Evolutionary conservation across 2,329 filamentous ascomycete genomes (phyloP).

Genomic region (Thelonectria discophora): DNA sequence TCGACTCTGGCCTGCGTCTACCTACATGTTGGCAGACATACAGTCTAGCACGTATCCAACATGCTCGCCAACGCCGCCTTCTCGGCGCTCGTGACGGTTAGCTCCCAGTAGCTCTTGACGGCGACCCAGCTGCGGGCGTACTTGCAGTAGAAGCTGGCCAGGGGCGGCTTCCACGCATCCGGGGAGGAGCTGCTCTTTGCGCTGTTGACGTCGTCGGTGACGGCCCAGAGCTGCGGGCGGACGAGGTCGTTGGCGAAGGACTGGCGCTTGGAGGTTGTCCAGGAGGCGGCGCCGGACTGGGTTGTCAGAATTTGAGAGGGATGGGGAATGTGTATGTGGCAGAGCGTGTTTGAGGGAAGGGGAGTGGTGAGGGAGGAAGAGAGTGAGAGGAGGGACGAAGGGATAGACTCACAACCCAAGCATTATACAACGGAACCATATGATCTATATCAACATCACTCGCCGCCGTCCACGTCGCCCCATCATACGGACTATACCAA

Average conservation of each 20-base stretch:
- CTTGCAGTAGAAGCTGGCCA: conserved; percentile 76
- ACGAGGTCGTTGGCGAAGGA: conserved; percentile 80
- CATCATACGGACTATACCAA: conserved; percentile 80
- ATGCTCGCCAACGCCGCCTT: conserved; percentile 69
- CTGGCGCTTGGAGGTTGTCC: conserved; percentile 74
- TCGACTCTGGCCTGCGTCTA: too few relatives aligned
- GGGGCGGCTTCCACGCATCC: conserved; percentile 78
- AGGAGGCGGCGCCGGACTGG: conserved; percentile 74
- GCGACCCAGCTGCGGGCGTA: conserved; percentile 81
- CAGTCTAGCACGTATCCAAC: conserved; percentile 44
- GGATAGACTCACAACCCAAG: conserved; percentile 70
- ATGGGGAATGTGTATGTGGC: too few relatives aligned
- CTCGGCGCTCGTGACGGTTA: conserved; percentile 77
- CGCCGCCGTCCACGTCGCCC: conserved; percentile 72
- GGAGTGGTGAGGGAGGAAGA: conserved; percentile 24
- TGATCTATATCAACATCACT: conserved; percentile 84
- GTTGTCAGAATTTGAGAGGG: too few relatives aligned
- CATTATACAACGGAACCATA: conserved; percentile 81
- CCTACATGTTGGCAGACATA: too few relatives aligned
- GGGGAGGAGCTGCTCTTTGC: conserved; percentile 77
- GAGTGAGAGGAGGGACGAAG: not conserved
- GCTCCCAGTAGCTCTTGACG: conserved; percentile 76
- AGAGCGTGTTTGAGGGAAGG: too few relatives aligned
- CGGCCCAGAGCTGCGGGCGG: conserved; percentile 80
- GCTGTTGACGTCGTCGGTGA: conserved; percentile 80